Conservation (phyloP, 2,329 filamentous ascomycete genomes). For the Cordyceps tenuipes region DNA sequence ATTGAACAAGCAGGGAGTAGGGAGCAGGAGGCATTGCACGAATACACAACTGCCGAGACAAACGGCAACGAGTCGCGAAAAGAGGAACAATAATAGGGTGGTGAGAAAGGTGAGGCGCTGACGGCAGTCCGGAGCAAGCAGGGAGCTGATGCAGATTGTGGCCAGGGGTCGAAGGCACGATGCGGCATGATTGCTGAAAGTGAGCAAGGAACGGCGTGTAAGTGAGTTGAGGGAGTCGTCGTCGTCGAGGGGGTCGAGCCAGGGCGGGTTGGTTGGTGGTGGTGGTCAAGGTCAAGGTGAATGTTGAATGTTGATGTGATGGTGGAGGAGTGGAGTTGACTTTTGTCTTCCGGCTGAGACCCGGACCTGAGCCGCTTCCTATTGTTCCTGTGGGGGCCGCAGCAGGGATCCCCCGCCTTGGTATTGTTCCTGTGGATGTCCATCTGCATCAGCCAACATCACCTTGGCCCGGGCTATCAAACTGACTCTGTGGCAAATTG, state of each 20-base stretch:
- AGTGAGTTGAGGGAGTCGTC: neutral
- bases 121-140: no score
- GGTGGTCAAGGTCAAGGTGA: no score
- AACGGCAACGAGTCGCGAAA: neutral
- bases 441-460: neutral
- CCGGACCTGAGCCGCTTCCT: constrained; percentile 12
- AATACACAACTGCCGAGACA: neutral
- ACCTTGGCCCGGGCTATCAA: no score
- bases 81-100: neutral
- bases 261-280: neutral
- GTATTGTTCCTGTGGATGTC: constrained; percentile 1
- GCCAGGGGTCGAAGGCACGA: no score
- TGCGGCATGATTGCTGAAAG: neutral
- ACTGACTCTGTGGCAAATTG: neutral
- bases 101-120: neutral
- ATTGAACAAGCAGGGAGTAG: neutral
- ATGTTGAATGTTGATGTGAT: neutral
- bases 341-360: neutral
- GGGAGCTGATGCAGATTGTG: no score
- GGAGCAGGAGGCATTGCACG: neutral
- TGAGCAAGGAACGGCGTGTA: neutral
- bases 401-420: neutral
- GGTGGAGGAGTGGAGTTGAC: neutral
- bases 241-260: neutral
- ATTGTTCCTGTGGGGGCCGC: constrained; percentile 11